A percentile compares a stretch with the other conserved stretches of the same genome.
Evolutionary conservation across 2,329 filamentous ascomycete genomes (phyloP).

Genomic region (Lizonia empirigonia): DNA sequence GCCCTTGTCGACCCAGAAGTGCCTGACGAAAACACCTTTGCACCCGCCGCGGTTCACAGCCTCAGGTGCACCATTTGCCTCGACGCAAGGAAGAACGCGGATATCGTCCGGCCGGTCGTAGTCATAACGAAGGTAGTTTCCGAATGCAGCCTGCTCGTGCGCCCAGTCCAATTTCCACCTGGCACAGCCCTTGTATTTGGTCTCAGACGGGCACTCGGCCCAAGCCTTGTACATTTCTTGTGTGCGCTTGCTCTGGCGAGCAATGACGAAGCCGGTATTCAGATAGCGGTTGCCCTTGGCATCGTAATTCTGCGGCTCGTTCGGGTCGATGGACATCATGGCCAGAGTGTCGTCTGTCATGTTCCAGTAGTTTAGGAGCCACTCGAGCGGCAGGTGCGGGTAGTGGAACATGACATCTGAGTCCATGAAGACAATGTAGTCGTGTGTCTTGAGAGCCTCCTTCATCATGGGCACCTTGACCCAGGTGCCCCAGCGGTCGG

Average conservation of each 20-base stretch:
- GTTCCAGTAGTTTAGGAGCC: conserved; percentile 59
- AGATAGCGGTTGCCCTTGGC: conserved; percentile 48
- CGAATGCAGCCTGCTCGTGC: conserved; percentile 49
- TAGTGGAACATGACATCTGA: conserved; percentile 57
- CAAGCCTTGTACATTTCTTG: conserved; percentile 48
- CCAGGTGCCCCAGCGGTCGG: conserved; percentile 55
- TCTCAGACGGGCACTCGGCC: conserved; percentile 47
- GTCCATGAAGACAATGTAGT: conserved; percentile 57
- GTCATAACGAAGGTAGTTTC: conserved; percentile 48
- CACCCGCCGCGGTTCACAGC: conserved; percentile 42
- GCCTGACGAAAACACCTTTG: conserved; percentile 48
- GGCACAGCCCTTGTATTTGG: conserved; percentile 43
- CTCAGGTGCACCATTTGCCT: conserved; percentile 48
- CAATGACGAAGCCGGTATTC: conserved; percentile 55
- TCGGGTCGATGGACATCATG: conserved; percentile 55
- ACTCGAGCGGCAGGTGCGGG: conserved; percentile 56
- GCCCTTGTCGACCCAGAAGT: conserved; percentile 48
- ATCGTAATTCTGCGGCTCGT: conserved; percentile 52
- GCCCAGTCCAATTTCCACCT: conserved; percentile 46
- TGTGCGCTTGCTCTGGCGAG: conserved; percentile 47
- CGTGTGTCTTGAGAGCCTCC: conserved; percentile 47
- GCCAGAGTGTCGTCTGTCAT: conserved; percentile 53
- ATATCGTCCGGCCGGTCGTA: conserved; percentile 47
- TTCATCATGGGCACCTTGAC: conserved; percentile 57
- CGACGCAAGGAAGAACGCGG: conserved; percentile 46